Conservation (phyloP, 2,329 filamentous ascomycete species). For the Monosporascus sp. region DNA sequence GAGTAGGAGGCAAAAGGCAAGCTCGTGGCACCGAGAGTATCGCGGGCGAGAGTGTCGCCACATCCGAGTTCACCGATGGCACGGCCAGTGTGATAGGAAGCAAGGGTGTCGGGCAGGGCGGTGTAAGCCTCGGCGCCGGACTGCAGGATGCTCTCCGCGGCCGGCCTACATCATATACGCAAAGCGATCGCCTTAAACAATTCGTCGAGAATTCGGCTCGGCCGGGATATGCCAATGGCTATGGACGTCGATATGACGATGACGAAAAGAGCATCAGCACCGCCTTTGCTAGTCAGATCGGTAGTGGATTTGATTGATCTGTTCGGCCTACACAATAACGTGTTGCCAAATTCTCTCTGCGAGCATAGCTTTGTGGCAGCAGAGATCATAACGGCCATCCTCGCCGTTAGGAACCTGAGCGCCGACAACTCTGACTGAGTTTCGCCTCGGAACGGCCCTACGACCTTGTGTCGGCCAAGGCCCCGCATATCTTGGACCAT, state of each 20-base stretch:
- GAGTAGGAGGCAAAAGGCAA: constrained; percentile 60
- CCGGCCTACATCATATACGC: constrained; percentile 59
- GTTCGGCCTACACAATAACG: neutral
- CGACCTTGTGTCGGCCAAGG: neutral
- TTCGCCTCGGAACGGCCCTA: neutral
- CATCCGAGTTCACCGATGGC: constrained; percentile 82
- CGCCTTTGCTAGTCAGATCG: constrained; percentile 92
- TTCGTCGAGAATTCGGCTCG: constrained; percentile 85
- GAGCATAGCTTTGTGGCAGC: neutral
- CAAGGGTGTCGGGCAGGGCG: constrained; percentile 73
- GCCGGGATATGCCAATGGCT: constrained; percentile 60
- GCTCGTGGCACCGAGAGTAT: constrained; percentile 69
- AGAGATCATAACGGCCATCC: neutral
- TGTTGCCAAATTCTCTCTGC: neutral
- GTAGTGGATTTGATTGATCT: constrained; percentile 39
- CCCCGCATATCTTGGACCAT: neutral
- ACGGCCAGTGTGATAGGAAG: constrained; percentile 72
- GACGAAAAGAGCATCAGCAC: constrained; percentile 95
- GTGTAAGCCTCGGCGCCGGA: constrained; percentile 79
- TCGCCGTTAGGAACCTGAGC: neutral
- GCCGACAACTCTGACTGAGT: neutral
- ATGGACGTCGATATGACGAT: constrained; percentile 72
- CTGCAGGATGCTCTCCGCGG: constrained; percentile 68
- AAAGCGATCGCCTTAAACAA: constrained; percentile 87
- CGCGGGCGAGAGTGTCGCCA: constrained; percentile 87